Evolutionary conservation across 495 filamentous ascomycete species (phyloP).

Genomic region (Podospora didyma): DNA sequence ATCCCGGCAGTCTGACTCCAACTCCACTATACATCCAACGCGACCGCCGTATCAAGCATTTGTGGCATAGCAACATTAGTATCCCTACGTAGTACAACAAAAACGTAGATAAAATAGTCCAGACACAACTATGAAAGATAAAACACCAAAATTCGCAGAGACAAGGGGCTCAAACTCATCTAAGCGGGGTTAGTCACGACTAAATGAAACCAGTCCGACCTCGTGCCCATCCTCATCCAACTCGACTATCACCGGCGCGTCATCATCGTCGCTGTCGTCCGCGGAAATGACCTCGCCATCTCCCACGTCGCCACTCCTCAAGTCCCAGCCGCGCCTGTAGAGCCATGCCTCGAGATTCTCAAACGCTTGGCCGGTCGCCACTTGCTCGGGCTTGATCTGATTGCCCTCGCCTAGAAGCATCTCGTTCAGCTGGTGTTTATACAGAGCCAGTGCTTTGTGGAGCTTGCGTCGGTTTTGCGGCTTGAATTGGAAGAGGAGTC

Average conservation of each 20-base stretch:
- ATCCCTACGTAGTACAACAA: too few relatives aligned
- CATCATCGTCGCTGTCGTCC: constrained; percentile 78
- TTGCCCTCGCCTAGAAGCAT: constrained; percentile 26
- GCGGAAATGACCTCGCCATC: constrained; percentile 50
- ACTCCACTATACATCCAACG: too few relatives aligned
- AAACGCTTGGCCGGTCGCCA: constrained; percentile 32
- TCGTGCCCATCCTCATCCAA: constrained; percentile 51
- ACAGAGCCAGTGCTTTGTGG: constrained; percentile 34
- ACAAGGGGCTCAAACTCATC: too few relatives aligned
- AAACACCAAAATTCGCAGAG: too few relatives aligned
- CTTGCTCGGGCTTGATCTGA: constrained; percentile 27
- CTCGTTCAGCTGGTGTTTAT: constrained; percentile 40
- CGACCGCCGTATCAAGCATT: too few relatives aligned
- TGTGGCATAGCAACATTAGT: too few relatives aligned
- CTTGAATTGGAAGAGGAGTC: constrained; percentile 46
- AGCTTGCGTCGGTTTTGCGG: constrained; percentile 32
- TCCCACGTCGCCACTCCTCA: constrained; percentile 20
- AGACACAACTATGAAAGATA: too few relatives aligned
- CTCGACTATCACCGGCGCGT: constrained; percentile 81
- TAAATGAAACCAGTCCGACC: constrained; percentile 43
- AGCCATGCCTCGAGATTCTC: constrained; percentile 43
- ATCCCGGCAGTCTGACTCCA: too few relatives aligned
- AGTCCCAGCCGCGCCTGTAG: constrained; percentile 42
- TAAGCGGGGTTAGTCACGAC: constrained; percentile 14
- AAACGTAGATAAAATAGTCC: too few relatives aligned